Evolutionary conservation across 192 early-diverging fungal species (phyloP).

Genomic region (Anaeromyces robustus): DNA sequence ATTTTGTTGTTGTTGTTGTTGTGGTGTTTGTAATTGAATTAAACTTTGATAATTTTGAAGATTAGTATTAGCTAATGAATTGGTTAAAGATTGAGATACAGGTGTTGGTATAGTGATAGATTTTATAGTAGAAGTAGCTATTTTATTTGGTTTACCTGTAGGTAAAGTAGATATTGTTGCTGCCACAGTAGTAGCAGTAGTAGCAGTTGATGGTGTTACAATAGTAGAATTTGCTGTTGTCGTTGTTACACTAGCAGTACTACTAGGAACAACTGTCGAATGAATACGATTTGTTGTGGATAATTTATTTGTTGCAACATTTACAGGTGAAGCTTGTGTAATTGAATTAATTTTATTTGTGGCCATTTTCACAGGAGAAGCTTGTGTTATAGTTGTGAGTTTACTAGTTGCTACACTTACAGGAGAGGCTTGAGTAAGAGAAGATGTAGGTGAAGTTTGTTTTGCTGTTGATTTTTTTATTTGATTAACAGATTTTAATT

Average conservation of each 20-base stretch:
- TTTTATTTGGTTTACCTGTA: not conserved
- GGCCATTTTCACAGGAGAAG: not conserved
- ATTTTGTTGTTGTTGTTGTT: not conserved
- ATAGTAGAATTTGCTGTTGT: not conserved
- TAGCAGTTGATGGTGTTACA: not conserved
- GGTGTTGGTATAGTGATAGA: not conserved
- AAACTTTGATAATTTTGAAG: not conserved
- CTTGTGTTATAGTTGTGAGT: not conserved
- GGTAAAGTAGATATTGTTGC: not conserved
- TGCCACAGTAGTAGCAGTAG: not conserved
- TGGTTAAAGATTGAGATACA: not conserved
- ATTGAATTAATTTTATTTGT: not conserved
- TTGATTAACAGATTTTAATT: not conserved
- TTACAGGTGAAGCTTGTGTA: not conserved
- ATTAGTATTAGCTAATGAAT: not conserved
- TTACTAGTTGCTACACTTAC: too few relatives aligned
- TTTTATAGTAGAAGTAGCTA: not conserved
- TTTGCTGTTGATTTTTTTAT: not conserved
- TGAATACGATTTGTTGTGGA: not conserved
- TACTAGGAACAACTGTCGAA: not conserved
- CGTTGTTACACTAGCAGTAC: not conserved
- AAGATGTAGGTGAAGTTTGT: not conserved
- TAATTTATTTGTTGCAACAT: not conserved
- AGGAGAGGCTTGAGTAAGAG: too few relatives aligned
- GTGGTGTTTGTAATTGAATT: not conserved